A percentile compares a stretch with the other conserved stretches of the same genome.
Evolutionary conservation across 78 protist genomes (phyloP).

Genomic region (Ministeria vibrans): DNA sequence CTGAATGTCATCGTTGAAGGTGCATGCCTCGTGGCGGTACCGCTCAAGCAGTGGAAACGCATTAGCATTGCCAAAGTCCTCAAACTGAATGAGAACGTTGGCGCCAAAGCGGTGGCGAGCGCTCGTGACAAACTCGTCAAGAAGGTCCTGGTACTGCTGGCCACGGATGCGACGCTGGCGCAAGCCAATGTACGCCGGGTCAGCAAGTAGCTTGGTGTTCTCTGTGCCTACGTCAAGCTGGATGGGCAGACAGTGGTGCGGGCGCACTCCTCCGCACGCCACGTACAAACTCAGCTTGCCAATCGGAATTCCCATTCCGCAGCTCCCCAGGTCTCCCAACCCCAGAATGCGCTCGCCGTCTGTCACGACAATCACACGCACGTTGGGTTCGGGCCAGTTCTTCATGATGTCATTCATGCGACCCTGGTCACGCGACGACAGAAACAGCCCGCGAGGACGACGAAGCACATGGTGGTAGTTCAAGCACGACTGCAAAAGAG

Average conservation of each 20-base stretch:
- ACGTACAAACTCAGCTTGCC: conserved; percentile 80
- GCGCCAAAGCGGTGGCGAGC: conserved; percentile 59
- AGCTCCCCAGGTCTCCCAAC: conserved; percentile 94
- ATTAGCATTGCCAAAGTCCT: conserved; percentile 81
- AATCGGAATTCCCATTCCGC: conserved; percentile 93
- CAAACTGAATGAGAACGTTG: conserved; percentile 79
- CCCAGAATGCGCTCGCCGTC: conserved; percentile 98
- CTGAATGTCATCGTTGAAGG: conserved; percentile 97
- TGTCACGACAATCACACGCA: conserved; percentile 79
- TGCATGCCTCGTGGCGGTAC: conserved; percentile 57
- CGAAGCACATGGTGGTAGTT: conserved; percentile 24
- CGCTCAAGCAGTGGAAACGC: conserved; percentile 66
- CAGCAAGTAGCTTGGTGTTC: conserved; percentile 54
- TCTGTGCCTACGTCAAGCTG: conserved; percentile 92
- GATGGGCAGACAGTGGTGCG: conserved; percentile 27
- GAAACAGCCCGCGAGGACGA: conserved; percentile 68
- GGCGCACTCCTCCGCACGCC: conserved; percentile 73
- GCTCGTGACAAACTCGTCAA: conserved; percentile 83
- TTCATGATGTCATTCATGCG: conserved; percentile 43
- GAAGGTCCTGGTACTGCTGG: conserved; percentile 63
- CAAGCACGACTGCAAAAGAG: conserved; percentile 91
- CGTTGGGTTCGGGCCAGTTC: conserved; percentile 59
- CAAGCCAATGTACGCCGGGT: conserved; percentile 83
- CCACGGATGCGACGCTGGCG: conserved; percentile 48
- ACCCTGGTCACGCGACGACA: conserved; percentile 65